Conservation (phyloP, 2,329 filamentous ascomycete species). For the Helotiales sp. region DNA sequence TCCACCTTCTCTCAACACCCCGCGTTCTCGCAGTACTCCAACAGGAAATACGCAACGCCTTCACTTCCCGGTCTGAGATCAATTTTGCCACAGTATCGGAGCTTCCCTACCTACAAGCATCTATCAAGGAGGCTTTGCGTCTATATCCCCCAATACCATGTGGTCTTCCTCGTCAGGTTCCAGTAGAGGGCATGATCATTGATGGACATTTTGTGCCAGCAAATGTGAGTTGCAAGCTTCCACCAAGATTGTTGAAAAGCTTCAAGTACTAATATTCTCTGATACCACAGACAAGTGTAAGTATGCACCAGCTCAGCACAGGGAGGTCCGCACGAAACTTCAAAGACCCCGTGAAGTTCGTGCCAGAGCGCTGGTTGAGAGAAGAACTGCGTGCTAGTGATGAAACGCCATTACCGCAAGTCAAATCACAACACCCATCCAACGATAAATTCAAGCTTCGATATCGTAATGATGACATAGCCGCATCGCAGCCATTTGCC, state of each 20-base stretch:
- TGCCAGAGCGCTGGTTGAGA: constrained; percentile 2
- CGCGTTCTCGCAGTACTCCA: background rate
- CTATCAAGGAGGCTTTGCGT: constrained; percentile 1
- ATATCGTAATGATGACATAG: constrained; percentile 1
- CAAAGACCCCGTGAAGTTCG: background rate
- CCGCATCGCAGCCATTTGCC: background rate
- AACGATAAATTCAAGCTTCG: too few species aligned
- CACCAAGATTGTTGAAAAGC: background rate
- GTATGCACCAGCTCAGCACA: background rate
- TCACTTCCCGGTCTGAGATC: background rate
- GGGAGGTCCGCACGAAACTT: background rate
- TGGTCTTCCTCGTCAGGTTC: background rate
- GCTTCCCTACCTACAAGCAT: background rate
- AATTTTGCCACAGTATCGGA: background rate
- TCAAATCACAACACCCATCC: too few species aligned
- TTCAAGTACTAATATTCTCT: background rate
- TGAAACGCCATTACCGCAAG: background rate
- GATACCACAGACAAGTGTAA: background rate
- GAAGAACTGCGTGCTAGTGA: background rate
- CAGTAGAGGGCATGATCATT: background rate
- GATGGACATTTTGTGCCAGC: background rate
- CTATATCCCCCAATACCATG: constrained; percentile 2
- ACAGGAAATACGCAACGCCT: background rate
- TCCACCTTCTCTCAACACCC: background rate
- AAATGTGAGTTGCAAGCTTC: background rate